Evolutionary conservation across 1,139 yeast genomes (phyloP), one percentile per base, ranked within the genome.

Genomic region (Lodderomyces metapsilosis): DNA sequence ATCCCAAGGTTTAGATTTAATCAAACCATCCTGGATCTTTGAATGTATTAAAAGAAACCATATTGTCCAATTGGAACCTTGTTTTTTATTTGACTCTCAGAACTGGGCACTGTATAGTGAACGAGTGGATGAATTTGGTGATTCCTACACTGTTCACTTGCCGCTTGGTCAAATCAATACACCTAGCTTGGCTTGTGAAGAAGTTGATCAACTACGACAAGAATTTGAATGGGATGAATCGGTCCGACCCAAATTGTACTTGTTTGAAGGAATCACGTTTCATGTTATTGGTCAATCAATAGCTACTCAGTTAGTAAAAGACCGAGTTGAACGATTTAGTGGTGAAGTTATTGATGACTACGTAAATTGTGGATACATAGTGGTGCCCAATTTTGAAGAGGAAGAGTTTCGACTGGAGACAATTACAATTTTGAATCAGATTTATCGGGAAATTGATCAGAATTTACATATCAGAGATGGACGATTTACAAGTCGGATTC

Each of bases 21-120:
- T 88, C 6, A 71, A 63, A 41, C 91, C 95, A 1, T 60, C 61
- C 15, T 92, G 96, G 95, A 58, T 88, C 6, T 65, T 79, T 36
- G 89, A 86, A 49, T 80, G 95, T 52, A 63, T 87, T 3, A 53
- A 61, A 11, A 59, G 68, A 16, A 53, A 61, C 0, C 47, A 54
- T 2, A 42, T 82, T 2, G 59, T 88, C 1, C 75, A 74, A 1
- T 51, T 84, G 9, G 95, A 88, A 51, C 84, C 88, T 0, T 54
- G 60, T 8, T 80, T 86, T 53, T 63, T 84, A 30, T 71, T 76
- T 36, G 50, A 48, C 27, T 52, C 63, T 33, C 42, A 37, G 5
- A 47, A 45, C 36, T 43, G 56, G 12, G 47, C 43, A 0, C 35
- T 25, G 22, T 44, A 37, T 41, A 20, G 25, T 2, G 37, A 42